Percentiles rank a stretch among this genome's conserved stretches.
Conservation (phyloP, 768 basidiomycete genomes). For the Lentinula guzmanii region DNA sequence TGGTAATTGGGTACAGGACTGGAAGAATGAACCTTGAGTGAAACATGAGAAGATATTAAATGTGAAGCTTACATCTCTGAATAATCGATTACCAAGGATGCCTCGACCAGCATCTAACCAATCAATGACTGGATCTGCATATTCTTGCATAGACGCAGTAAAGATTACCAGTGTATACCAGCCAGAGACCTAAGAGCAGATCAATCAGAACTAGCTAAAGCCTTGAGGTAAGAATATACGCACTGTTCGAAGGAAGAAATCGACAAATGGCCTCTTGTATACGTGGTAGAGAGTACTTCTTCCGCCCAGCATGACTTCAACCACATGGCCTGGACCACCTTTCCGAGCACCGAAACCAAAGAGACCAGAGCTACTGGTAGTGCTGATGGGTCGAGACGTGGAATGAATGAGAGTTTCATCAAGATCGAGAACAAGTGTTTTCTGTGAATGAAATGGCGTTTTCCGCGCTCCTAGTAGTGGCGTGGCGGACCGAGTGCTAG, state of each 20-base stretch:
- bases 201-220: slow-evolving; percentile 14
- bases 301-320: slow-evolving; percentile 89
- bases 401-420: slow-evolving; percentile 99
- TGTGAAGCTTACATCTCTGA: slow-evolving; percentile 76
- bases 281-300: slow-evolving; percentile 93
- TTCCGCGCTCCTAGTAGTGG: slow-evolving; percentile 47
- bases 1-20: slow-evolving; percentile 90
- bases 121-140: slow-evolving; percentile 99
- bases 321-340: slow-evolving; percentile 74
- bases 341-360: slow-evolving; percentile 56
- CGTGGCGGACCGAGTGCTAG: slow-evolving; percentile 36
- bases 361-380: slow-evolving; percentile 48
- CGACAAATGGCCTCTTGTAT: slow-evolving; percentile 96
- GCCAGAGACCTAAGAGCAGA: slow-evolving; percentile 67
- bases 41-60: neutral
- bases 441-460: slow-evolving; percentile 75
- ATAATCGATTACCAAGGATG: slow-evolving; percentile 81
- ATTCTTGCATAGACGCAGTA: slow-evolving; percentile 98
- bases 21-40: neutral
- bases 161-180: slow-evolving; percentile 99
- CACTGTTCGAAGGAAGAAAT: slow-evolving; percentile 89
- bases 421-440: slow-evolving; percentile 94
- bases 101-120: slow-evolving; percentile 96
- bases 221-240: slow-evolving; percentile 12
- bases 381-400: slow-evolving; percentile 71